Base-by-base conservation (phyloP, 2,329 filamentous ascomycete species). In the Apiospora marii region DNA sequence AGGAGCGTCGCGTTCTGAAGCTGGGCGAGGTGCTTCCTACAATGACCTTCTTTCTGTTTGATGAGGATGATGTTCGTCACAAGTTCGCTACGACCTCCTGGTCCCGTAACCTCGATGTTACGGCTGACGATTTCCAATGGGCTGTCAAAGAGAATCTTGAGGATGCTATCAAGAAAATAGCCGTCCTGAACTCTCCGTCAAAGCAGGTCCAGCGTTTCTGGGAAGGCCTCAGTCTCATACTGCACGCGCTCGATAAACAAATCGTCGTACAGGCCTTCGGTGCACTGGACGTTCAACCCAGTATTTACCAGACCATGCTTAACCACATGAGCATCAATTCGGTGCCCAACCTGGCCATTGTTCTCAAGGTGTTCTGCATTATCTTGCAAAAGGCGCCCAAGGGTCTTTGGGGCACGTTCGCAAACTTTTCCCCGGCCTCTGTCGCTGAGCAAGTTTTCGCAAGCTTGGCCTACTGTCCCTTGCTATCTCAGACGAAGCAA, bases 371-470 rank as follows among this genome's bases (percentile, higher is more conserved):
- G 1, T 88, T 98, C 74, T 90, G 89, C 64, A 86, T 86, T 16
- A 87, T 98, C 22, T 85, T 98, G 70, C 89, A 92, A 75, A 95
- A 93, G 77, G 92, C 94, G 0, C 89, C 94, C 0, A 89, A 89
- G 71, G 93, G 93, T 64, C 96, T 98, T 77, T 98, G 96, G 96
- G 92, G 94, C 77, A 92, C 94, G 1, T 92, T 97, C 83, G 92
- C 93, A 69, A 90, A 94, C 43, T 94, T 96, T 69, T 92, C 93
- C 0, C 92, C 94, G 3, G 91, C 92, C 58, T 91, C 92, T 46
- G 90, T 98, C 68, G 90, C 94, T n/a, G 95, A 98, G 79, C 89
- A 95, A 75, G 89, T 98, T 61, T 94, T 96, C 77, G 90, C 89
- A 73, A 95, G 93, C 74, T 91, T 92, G 10, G 87, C 89, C 4